Percentiles rank a stretch among this genome's conserved stretches.
Evolutionary conservation across 495 filamentous ascomycete genomes (phyloP).

Genomic region (Penicillium malachiteum): DNA sequence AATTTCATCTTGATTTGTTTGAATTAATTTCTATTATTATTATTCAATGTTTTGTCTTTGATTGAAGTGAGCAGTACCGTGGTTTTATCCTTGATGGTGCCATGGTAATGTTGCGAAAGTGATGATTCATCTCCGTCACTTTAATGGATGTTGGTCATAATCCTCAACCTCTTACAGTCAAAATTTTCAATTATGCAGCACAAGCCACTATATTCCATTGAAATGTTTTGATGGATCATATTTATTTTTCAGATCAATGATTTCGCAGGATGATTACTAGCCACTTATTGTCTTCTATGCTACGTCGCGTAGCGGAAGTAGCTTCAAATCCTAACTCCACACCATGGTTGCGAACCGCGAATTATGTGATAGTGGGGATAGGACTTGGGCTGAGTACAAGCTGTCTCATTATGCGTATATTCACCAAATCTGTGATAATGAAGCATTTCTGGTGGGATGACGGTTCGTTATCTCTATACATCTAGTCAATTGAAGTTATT

Average conservation of each 20-base stretch:
- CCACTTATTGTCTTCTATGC: no score
- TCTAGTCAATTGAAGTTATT: not conserved
- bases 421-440: constrained; percentile 4
- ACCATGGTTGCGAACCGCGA: constrained; percentile 3
- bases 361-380: constrained; percentile 2
- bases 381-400: constrained; percentile 5
- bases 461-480: not conserved
- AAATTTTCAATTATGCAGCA: not conserved
- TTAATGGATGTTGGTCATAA: not conserved
- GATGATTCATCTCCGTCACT: not conserved
- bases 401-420: constrained; percentile 4
- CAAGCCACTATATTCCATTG: no score
- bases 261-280: no score
- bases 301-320: not conserved
- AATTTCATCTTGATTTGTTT: no score
- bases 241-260: no score
- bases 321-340: not conserved
- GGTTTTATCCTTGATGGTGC: no score
- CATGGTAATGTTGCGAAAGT: not conserved
- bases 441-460: constrained; percentile 13
- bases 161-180: not conserved
- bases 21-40: no score
- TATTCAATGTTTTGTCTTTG: no score
- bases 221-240: no score
- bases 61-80: no score